Base-by-base conservation (phyloP, 371 early-diverging fungal species). In the Mucor circinelloides region DNA sequence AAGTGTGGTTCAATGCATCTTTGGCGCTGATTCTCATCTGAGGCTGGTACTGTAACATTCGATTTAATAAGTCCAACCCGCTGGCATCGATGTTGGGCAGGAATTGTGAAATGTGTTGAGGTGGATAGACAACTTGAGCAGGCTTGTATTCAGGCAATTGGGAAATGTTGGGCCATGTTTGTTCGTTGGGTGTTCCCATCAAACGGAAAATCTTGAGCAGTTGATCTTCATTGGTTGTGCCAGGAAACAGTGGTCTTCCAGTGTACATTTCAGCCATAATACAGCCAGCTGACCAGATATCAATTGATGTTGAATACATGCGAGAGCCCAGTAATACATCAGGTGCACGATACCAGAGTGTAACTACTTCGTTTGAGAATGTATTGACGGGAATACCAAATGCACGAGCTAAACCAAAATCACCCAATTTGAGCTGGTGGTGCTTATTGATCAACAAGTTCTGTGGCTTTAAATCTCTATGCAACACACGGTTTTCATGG, bases 231-330 rank as follows among this genome's bases (percentile, higher is more conserved):
- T 93, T 95, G 69, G 91, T 93, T 42, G 92, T 92, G 46, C 99
- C 99, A 15, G 99, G 95, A 76, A 99, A 99, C 38, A 99, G 80
- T 2, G 99, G 99, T 46, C 93, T 77, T 1, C 99, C 98, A 5
- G 92, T 84, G 67, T 87, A 93, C 93, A 95, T 97, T 74, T 98
- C 99, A 46, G 95, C 96, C 88, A 98, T 90, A 74, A 99, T 99
- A 81, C 99, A 99, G 6, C 99, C 99, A 4, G 95, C 92, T 15
- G 96, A 96, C 99, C 99, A 99, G 59, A 99, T 96, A 79, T 99
- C 99, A 66, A 99, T 96, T 8, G 96, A 93, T 19, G 94, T 98
- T 9, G 94, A 88, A 79, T 99, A 99, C 72, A 93, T 93, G 63
- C 95, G 89, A 28, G 93, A 93, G 6, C 99, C 99, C 64, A 98